A percentile compares a stretch with the other conserved stretches of the same genome.
These are phyloP conservation scores for Lepidium didymum DNA, from an alignment of 345 rosid species.

Conservation along the genomic window DNA sequence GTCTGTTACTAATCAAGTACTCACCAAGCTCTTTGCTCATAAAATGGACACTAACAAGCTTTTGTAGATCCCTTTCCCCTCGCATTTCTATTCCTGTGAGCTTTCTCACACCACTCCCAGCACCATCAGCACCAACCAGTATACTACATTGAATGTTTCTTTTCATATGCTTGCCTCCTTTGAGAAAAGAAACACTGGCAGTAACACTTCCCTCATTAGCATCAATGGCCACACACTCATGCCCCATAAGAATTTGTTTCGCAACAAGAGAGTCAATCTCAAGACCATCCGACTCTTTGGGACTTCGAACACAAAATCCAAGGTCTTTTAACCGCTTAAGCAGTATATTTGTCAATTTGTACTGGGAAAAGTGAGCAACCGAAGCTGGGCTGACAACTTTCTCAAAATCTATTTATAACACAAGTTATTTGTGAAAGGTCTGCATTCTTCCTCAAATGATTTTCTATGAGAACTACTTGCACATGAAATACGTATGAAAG, in stretches of 20 bases:
- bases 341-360: slow-evolving; percentile 57
- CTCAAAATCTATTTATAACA: slow-evolving; percentile 58
- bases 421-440: background rate
- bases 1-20: slow-evolving; percentile 58
- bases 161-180: slow-evolving; percentile 41
- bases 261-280: slow-evolving; percentile 27
- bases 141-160: slow-evolving; percentile 51
- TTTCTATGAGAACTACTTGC: background rate
- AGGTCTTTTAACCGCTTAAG: slow-evolving; percentile 62
- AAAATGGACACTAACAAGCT: slow-evolving; percentile 87
- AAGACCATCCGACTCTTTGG: slow-evolving; percentile 29
- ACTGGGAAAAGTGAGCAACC: slow-evolving; percentile 92
- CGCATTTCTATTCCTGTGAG: slow-evolving; percentile 51
- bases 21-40: slow-evolving; percentile 70
- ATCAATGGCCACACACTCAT: slow-evolving; percentile 67
- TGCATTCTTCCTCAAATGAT: background rate
- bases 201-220: slow-evolving; percentile 37
- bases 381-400: slow-evolving; percentile 75
- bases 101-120: slow-evolving; percentile 70
- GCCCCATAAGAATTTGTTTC: slow-evolving; percentile 65
- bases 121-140: slow-evolving; percentile 88
- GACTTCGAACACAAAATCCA: slow-evolving; percentile 32
- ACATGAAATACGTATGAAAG: background rate
- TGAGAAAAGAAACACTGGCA: slow-evolving; percentile 49
- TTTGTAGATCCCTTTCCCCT: slow-evolving; percentile 83